Evolutionary conservation across 495 filamentous ascomycete genomes (phyloP), one percentile per base, ranked within the genome.

Genomic region (Staphylotrichum tortipilum): DNA sequence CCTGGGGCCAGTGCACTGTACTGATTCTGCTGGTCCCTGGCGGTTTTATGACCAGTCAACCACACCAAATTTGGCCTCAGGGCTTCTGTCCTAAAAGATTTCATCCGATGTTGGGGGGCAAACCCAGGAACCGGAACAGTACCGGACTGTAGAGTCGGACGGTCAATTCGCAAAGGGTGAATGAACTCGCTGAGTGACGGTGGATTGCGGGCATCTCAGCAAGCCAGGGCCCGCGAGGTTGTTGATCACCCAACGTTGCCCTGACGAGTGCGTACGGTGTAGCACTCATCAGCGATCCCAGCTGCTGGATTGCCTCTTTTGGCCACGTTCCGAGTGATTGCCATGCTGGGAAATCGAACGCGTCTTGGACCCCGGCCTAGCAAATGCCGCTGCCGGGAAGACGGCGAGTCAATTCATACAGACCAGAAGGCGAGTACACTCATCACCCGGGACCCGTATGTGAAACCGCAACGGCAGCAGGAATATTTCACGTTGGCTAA

Each of bases 231-330:
- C n/a, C n/a, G n/a, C n/a, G n/a, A n/a, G n/a, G n/a, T n/a, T n/a
- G n/a, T n/a, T 28, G 26, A 28, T 28, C 10, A 26, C 42, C 15
- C 30, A 22, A n/a, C 19, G 18, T 24, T 22, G 17, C 14, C 36
- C 18, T 41, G 28, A 24, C n/a, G n/a, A n/a, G n/a, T n/a, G n/a
- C n/a, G n/a, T n/a, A n/a, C n/a, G n/a, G n/a, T n/a, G n/a, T n/a
- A n/a, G n/a, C n/a, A 40, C 29, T 26, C 8, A 22, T 26, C 11
- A n/a, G 10, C 28, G 9, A 17, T 41, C 28, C 28, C 36, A 5
- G 37, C 34, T n/a, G n/a, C n/a, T n/a, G n/a, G 37, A 15, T 49
- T 49, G 28, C 47, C 47, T 41, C 29, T 41, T 49, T 49, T 40
- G 47, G 47, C 47, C 26, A 41, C 17, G 28, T 18, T 49, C 37